These are phyloP conservation scores for Saccharomycopsis schoenii DNA, from an alignment of 805 yeast species.

Conservation along the genomic window DNA sequence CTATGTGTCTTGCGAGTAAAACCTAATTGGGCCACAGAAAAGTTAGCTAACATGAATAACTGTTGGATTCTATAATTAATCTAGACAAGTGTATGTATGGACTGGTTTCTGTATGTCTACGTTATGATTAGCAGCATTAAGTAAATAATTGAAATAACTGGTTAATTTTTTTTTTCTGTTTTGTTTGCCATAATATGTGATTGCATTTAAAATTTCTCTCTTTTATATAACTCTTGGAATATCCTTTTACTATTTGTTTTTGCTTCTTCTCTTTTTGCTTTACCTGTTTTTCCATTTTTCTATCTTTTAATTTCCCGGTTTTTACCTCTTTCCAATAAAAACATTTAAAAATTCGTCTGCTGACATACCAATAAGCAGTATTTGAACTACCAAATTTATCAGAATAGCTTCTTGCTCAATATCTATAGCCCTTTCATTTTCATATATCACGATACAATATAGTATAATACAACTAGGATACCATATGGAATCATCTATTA, in stretches of 20 bases:
- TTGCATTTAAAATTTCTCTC: not conserved
- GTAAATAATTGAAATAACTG: too few relatives aligned
- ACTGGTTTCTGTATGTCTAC: not conserved
- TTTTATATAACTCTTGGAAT: not conserved
- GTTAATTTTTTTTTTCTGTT: not conserved
- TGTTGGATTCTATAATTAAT: not conserved
- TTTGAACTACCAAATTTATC: not conserved
- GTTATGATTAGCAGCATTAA: not conserved
- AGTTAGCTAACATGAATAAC: not conserved
- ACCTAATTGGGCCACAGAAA: not conserved
- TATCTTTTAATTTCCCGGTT: not conserved
- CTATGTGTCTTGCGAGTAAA: not conserved
- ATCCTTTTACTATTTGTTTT: not conserved
- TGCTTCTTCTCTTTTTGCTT: not conserved
- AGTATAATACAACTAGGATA: not conserved
- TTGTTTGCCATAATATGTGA: not conserved
- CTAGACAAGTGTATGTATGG: not conserved
- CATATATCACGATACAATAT: not conserved
- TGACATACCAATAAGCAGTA: not conserved
- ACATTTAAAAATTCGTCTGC: not conserved
- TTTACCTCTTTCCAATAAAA: not conserved
- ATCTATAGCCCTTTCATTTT: not conserved
- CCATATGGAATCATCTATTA: not conserved
- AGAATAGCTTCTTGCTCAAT: not conserved
- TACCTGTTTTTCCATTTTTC: not conserved